Base-by-base conservation (phyloP, 805 yeast species). In the Kuraishia cidri region DNA sequence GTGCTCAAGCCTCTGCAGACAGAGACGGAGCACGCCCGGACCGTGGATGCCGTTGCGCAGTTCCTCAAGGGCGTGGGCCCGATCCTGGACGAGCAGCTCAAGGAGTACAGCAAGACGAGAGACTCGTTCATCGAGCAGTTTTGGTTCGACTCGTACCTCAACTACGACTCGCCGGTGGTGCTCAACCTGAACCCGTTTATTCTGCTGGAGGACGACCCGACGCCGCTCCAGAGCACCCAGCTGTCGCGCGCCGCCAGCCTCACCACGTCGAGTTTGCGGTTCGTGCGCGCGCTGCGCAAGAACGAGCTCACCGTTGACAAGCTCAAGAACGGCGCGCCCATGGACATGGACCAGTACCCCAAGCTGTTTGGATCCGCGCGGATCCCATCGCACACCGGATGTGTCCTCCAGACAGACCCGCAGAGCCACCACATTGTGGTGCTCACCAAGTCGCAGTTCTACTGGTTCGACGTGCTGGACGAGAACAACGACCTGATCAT, bases 391-490 rank as follows among this genome's bases (percentile, higher is more conserved):
- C 66, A 69, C 15, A 66, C 72, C 2, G 94, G 94, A 3, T 87
- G 97, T 54, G 74, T 82, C 35, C 75, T 87, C 77, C 95, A 86
- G 55, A 72, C 84, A 2, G 95, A 84, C 54, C 51, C 66, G 6
- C 63, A 75, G 7, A 76, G 92, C 2, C 81, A 76, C 46, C 96
- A 87, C 54, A 75, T 87, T 24, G 79, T 86, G 7, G 88, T 87
- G 11, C 60, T 85, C 52, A 77, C 85, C 40, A 78, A 82, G 47
- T 82, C 94, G 2, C 95, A 87, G 55, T 84, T 86, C 54, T 87
- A 87, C 58, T 87, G 96, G 95, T 87, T 87, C 52, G 95, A 87
- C 50, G 97, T 87, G 2, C 61, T 87, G 45, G 94, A 86, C 54
- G 65, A 66, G 31, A 60, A 75, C 40, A 75, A 82, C 50, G 78